These are phyloP conservation scores for Aspergillus fumigatiaffinis DNA, from an alignment of 2,329 filamentous ascomycete species.

Conservation along the genomic window DNA sequence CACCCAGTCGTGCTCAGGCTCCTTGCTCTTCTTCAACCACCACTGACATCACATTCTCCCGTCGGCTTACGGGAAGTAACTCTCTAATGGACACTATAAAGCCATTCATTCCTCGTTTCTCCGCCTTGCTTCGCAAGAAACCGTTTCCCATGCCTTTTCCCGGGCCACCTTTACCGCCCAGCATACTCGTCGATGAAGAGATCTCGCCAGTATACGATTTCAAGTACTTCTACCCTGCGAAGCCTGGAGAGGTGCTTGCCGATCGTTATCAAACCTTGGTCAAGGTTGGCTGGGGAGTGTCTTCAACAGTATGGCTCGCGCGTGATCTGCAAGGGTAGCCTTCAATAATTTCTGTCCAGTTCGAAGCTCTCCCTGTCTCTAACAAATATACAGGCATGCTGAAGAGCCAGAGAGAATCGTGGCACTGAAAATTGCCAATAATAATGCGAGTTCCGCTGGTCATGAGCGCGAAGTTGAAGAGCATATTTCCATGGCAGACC, in stretches of 20 bases:
- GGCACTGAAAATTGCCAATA: conserved; percentile 27
- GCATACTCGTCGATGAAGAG: conserved; percentile 39
- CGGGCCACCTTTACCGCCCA: conserved; percentile 19
- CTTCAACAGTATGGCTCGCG: conserved; percentile 45
- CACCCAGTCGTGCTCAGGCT: not conserved
- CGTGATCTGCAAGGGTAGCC: conserved; percentile 27
- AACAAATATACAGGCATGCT: conserved; percentile 21
- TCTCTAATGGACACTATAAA: conserved; percentile 22
- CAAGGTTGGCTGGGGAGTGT: conserved; percentile 43
- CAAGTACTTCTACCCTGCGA: conserved; percentile 38
- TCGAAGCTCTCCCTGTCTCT: conserved; percentile 13
- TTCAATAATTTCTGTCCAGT: not conserved
- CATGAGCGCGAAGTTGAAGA: conserved; percentile 32
- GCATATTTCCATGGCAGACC: conserved; percentile 29
- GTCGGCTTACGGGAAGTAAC: conserved; percentile 9
- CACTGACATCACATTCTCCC: conserved; percentile 15
- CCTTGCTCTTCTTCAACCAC: conserved; percentile 11
- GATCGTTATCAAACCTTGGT: conserved; percentile 35
- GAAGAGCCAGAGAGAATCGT: conserved; percentile 25
- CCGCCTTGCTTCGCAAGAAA: conserved; percentile 22
- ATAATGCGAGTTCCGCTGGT: conserved; percentile 17
- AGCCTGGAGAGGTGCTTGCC: conserved; percentile 35
- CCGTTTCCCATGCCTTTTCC: conserved; percentile 23
- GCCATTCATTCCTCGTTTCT: conserved; percentile 14
- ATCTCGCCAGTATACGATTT: conserved; percentile 32